These are phyloP conservation scores for Apiotrichum montevideense DNA, from an alignment of 1,284 basidiomycete genomes.

Conservation along the genomic window DNA sequence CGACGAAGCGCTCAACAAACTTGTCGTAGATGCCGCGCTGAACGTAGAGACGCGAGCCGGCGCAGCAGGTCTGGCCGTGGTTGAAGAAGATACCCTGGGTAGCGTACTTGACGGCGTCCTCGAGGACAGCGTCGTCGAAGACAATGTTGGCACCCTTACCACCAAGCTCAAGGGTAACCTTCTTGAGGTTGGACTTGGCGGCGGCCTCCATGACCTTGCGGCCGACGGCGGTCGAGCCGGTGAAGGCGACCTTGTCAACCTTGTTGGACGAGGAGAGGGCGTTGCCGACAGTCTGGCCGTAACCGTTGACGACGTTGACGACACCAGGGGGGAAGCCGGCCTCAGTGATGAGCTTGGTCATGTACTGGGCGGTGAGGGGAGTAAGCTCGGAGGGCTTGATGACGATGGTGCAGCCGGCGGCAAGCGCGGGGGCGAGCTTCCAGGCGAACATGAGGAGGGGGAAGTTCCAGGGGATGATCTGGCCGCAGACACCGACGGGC, in stretches of 20 bases:
- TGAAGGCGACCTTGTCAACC: slow-evolving; percentile 56
- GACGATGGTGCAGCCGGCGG: slow-evolving; percentile 73
- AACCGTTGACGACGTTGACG: slow-evolving; percentile 62
- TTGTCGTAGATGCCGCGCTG: slow-evolving; percentile 73
- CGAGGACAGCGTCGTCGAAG: slow-evolving; percentile 54
- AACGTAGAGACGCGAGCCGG: slow-evolving; percentile 56
- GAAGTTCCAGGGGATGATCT: slow-evolving; percentile 72
- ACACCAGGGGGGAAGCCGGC: slow-evolving; percentile 64
- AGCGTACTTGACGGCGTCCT: slow-evolving; percentile 74
- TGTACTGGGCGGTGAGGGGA: slow-evolving; percentile 59
- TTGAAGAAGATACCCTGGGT: slow-evolving; percentile 63
- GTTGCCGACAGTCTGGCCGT: slow-evolving; percentile 61
- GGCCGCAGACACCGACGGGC: slow-evolving; percentile 79
- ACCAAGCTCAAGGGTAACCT: slow-evolving; percentile 88
- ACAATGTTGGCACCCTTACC: slow-evolving; percentile 76
- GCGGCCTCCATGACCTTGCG: slow-evolving; percentile 54
- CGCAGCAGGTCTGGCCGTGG: slow-evolving; percentile 69
- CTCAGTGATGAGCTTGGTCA: slow-evolving; percentile 50
- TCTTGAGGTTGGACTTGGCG: slow-evolving; percentile 53
- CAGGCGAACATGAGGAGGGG: slow-evolving; percentile 65
- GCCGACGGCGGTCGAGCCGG: slow-evolving; percentile 54
- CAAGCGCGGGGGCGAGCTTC: slow-evolving; percentile 80
- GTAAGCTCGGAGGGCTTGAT: slow-evolving; percentile 89
- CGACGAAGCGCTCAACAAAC: slow-evolving; percentile 35
- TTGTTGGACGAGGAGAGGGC: slow-evolving; percentile 54